These are phyloP conservation scores for Crataegus laevigata DNA, from an alignment of 306 rosid species.

Conservation along the genomic window DNA sequence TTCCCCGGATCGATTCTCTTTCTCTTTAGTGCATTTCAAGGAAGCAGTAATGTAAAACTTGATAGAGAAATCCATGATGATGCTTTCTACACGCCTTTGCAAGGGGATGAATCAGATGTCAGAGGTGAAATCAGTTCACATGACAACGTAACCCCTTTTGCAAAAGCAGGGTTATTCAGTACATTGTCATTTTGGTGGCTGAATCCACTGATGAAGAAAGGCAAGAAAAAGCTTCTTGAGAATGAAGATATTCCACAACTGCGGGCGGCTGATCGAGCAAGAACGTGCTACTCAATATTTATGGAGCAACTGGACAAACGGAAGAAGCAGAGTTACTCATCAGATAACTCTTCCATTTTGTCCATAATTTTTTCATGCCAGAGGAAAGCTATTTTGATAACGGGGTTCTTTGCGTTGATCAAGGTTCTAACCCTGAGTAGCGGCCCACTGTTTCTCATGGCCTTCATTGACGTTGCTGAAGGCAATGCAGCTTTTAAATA, in stretches of 20 bases:
- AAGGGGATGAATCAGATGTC: neutral
- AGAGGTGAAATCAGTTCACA: neutral
- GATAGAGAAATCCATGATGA: conserved; percentile 1
- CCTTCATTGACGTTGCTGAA: conserved; percentile 7
- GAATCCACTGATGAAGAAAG: conserved; percentile 26
- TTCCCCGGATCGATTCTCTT: conserved; percentile 15
- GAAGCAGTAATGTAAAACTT: neutral
- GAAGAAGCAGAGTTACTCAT: neutral
- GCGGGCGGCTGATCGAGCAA: conserved; percentile 9
- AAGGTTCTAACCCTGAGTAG: neutral
- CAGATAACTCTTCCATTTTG: neutral
- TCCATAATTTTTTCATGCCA: conserved; percentile 1
- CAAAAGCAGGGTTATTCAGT: conserved; percentile 16
- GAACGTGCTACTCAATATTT: conserved; percentile 8
- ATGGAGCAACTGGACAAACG: neutral
- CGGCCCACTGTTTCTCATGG: conserved; percentile 15
- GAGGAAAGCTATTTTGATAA: conserved; percentile 4
- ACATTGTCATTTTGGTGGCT: conserved; percentile 27
- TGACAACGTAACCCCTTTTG: conserved; percentile 19
- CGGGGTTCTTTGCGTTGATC: conserved; percentile 9
- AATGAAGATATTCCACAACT: conserved; percentile 13
- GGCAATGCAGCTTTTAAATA: conserved; percentile 13
- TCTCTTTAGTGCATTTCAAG: conserved; percentile 3
- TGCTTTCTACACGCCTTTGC: conserved; percentile 8
- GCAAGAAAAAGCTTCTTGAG: conserved; percentile 6